Conservation (phyloP, 192 early-diverging fungal genomes). For the Coemansia sp. region DNA sequence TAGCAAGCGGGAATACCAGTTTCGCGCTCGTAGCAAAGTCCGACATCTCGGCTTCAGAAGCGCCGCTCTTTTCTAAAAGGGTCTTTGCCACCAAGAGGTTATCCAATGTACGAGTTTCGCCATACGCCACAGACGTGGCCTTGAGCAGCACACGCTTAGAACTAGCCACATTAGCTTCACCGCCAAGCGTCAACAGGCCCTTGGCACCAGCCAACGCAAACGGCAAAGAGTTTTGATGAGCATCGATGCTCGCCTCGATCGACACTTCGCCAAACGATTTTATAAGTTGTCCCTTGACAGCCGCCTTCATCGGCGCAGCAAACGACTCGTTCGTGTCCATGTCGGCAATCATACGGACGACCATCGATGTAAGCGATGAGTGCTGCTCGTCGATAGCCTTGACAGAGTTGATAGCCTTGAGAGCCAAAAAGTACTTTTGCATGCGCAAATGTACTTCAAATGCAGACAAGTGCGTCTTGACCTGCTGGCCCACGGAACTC, state of each 20-base stretch:
- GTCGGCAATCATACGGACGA: slow-evolving; percentile 26
- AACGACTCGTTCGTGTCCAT: slow-evolving; percentile 44
- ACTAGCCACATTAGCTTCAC: slow-evolving; percentile 12
- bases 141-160: slow-evolving; percentile 18
- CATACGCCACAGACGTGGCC: slow-evolving; percentile 23
- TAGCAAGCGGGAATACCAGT: slow-evolving; percentile 40
- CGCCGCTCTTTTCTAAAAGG: slow-evolving; percentile 24
- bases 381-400: slow-evolving; percentile 34
- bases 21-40: slow-evolving; percentile 27
- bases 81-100: slow-evolving; percentile 27
- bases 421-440: slow-evolving; percentile 55
- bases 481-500: slow-evolving; percentile 17
- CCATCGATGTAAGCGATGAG: slow-evolving; percentile 38
- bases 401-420: slow-evolving; percentile 50
- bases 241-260: slow-evolving; percentile 19
- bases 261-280: slow-evolving; percentile 44
- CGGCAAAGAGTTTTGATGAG: slow-evolving; percentile 16
- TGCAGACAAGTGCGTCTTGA: slow-evolving; percentile 35
- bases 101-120: slow-evolving; percentile 28
- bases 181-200: slow-evolving; percentile 34
- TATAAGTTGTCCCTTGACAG: slow-evolving; percentile 42
- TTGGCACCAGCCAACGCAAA: slow-evolving; percentile 24
- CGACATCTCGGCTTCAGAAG: slow-evolving; percentile 16
- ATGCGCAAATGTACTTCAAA: slow-evolving; percentile 56
- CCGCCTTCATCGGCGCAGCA: slow-evolving; percentile 53